Percentiles rank a stretch among this genome's conserved stretches.
These are phyloP conservation scores for Venturia effusa DNA, from an alignment of 2,329 filamentous ascomycete genomes.

Conservation along the genomic window DNA sequence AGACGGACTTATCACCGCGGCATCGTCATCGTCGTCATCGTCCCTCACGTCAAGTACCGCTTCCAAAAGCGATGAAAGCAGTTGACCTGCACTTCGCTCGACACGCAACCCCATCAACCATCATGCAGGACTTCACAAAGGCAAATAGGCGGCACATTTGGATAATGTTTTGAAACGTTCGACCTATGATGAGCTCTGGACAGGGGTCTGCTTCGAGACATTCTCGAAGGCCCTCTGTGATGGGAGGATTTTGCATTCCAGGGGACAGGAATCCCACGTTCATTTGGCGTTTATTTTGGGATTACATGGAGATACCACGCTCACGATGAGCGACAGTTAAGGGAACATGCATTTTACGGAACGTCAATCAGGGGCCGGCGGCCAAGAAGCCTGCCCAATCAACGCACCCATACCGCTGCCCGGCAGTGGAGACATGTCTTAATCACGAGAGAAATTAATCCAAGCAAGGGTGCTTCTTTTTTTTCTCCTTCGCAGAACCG, in stretches of 20 bases:
- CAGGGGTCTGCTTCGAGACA: background rate
- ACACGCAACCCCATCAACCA: background rate
- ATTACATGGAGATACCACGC: background rate
- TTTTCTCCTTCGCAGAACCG: background rate
- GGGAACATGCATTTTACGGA: conserved; percentile 5
- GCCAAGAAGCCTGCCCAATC: too few relatives aligned
- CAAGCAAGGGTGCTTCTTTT: background rate
- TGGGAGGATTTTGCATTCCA: background rate
- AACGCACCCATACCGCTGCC: too few relatives aligned
- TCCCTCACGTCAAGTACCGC: background rate
- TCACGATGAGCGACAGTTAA: background rate
- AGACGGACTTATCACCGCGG: background rate
- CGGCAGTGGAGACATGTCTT: background rate
- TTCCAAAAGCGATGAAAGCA: conserved; percentile 8
- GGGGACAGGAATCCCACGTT: background rate
- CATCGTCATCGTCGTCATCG: background rate
- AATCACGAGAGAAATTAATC: background rate
- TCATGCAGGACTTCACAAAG: too few relatives aligned
- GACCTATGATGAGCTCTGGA: background rate
- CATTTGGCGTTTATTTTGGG: background rate
- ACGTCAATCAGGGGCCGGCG: too few relatives aligned
- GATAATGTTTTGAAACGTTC: background rate
- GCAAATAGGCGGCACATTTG: background rate
- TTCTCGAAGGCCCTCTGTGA: background rate
- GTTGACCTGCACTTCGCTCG: conserved; percentile 5